Evolutionary conservation across 768 basidiomycete species (phyloP), one percentile per base, ranked within the genome.

Genomic region (Myochromella boudieri): DNA sequence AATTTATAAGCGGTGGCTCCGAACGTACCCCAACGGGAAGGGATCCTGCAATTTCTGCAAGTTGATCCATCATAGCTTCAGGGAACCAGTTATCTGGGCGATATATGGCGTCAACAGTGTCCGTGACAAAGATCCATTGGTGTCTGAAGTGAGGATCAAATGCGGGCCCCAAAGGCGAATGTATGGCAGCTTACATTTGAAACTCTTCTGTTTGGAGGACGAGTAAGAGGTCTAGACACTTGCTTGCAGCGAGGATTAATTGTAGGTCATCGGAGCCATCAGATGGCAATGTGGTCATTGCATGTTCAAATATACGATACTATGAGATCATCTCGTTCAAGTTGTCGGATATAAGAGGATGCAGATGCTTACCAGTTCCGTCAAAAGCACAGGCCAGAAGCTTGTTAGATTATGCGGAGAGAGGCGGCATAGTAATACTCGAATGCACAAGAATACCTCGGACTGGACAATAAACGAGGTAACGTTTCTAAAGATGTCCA

Each of bases 71-170:
- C 73, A 97, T 83, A 2, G 93, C 87, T 54, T 88, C 87, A 0
- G 95, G 90, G 47, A 73, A 72, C 80, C 87, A 92, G 36, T 84
- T 74, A 47, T 93, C 85, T 0, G 93, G 89, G 14, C 83, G 85
- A 66, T 92, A 94, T 26, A 94, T 79, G 0, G 95, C 94, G 58
- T 98, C 97, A 5, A 95, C 91, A 0, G 95, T 98, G 64, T 99
- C 95, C 2, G 94, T 97, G 33, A 97, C 83, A 64, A 98, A 99
- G 59, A 97, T 90, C 95, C 97, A 99, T 71, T 99, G 94, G 64
- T 98, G 90, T 62, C 87, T 91, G 33, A 33, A 15, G 22, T 33
- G 4, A 11, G 38, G 60, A 8, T 62, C 44, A 44, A 38, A 40
- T 41, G 36, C 9, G 12, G 11, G 12, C 4, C 26, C 4, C 28